Conservation (phyloP, 2,329 filamentous ascomycete species). For the Cladobotryum mycophilum region DNA sequence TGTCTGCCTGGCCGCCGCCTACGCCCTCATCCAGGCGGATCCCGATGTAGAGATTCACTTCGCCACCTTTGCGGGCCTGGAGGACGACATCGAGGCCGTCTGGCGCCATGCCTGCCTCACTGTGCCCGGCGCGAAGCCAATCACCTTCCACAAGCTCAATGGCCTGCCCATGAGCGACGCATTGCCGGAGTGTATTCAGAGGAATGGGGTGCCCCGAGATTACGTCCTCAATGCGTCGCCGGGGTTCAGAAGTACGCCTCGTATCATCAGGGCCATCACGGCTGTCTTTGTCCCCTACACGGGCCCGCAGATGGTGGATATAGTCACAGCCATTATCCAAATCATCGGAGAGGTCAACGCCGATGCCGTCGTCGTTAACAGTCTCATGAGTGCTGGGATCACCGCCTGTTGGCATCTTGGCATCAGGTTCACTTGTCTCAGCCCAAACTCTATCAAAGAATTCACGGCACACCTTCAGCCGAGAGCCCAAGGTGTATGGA, state of each 20-base stretch:
- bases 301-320: conserved; percentile 32
- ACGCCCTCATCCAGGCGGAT: conserved; percentile 30
- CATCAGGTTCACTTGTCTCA: conserved; percentile 32
- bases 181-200: conserved; percentile 2
- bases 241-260: conserved; percentile 17
- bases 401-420: conserved; percentile 34
- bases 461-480: conserved; percentile 35
- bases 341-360: conserved; percentile 33
- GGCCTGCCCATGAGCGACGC: conserved; percentile 15
- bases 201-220: neutral
- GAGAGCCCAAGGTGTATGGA: conserved; percentile 26
- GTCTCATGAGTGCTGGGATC: conserved; percentile 36
- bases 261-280: conserved; percentile 28
- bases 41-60: conserved; percentile 37
- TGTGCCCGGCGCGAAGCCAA: conserved; percentile 14
- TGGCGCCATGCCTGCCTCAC: conserved; percentile 7
- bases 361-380: conserved; percentile 36
- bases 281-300: conserved; percentile 17
- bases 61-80: conserved; percentile 34
- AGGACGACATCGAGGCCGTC: conserved; percentile 12
- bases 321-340: conserved; percentile 31
- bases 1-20: conserved; percentile 36
- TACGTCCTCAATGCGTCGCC: conserved; percentile 9
- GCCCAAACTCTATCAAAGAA: conserved; percentile 39
- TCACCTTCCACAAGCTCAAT: conserved; percentile 22